Percentiles rank a stretch among this genome's conserved stretches.
Conservation (phyloP, 139 green algal species). For the Choricystis sp. region DNA sequence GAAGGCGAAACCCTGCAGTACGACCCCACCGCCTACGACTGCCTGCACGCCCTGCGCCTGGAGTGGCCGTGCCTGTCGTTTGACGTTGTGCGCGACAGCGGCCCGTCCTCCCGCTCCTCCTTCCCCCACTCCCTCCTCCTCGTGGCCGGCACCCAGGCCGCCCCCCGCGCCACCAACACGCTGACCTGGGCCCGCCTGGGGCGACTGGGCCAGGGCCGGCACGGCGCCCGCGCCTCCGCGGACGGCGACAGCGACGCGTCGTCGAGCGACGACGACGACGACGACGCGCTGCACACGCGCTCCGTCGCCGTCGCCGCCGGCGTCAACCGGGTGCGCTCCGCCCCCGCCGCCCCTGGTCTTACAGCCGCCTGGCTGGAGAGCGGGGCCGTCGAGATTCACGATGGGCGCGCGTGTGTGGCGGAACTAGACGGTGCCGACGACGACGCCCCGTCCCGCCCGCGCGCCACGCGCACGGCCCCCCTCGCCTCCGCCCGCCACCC, state of each 20-base stretch:
- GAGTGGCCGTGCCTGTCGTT: constrained; percentile 95
- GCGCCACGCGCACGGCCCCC: constrained; percentile 6
- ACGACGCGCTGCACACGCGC: constrained; percentile 28
- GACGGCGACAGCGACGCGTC: constrained; percentile 1
- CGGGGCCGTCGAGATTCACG: constrained; percentile 65
- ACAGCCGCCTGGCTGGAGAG: constrained; percentile 75
- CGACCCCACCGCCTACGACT: constrained; percentile 90
- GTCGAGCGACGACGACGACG: constrained; percentile 33
- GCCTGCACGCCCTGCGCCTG: constrained; percentile 61
- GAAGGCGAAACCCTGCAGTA: constrained; percentile 89
- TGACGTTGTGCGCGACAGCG: constrained; percentile 74
- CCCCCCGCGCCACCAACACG: constrained; percentile 12
- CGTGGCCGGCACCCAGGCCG: constrained; percentile 60
- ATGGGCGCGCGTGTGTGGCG: constrained; percentile 40
- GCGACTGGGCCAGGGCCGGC: constrained; percentile 36
- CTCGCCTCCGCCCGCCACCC: constrained; percentile 14
- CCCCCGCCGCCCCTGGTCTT: constrained; percentile 46
- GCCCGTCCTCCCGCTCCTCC: constrained; percentile 35
- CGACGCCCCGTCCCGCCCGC: not conserved
- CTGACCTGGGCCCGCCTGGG: constrained; percentile 64
- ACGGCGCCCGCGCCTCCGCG: constrained; percentile 7
- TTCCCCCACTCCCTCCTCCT: constrained; percentile 86
- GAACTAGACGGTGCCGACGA: constrained; percentile 28
- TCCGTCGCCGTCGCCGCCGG: constrained; percentile 54
- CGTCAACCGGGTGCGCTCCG: constrained; percentile 79